Conservation (phyloP, 768 basidiomycete species). For the Rhizopogon salebrosus region DNA sequence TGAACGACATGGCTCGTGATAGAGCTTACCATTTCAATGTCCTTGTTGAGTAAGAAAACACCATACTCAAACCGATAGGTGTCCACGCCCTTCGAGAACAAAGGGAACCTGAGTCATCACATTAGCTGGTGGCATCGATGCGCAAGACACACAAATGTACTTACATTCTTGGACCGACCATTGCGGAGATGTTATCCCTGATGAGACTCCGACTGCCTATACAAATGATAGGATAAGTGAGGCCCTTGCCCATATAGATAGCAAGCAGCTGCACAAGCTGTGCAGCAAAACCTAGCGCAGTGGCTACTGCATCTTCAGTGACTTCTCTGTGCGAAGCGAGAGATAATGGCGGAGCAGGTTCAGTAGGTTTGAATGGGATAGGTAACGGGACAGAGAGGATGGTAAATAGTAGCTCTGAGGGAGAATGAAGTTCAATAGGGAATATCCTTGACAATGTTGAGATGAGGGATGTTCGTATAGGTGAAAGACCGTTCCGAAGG, state of each 20-base stretch:
- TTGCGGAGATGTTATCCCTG: conserved; percentile 87
- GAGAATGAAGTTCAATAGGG: conserved; percentile 82
- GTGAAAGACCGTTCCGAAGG: conserved; percentile 45
- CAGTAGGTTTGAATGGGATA: conserved; percentile 66
- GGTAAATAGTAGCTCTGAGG: conserved; percentile 84
- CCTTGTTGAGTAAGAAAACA: conserved; percentile 93
- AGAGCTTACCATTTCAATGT: conserved; percentile 80
- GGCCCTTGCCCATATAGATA: conserved; percentile 64
- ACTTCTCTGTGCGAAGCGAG: conserved; percentile 62
- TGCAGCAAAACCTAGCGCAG: conserved; percentile 86
- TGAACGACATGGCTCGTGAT: neutral
- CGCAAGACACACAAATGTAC: conserved; percentile 28
- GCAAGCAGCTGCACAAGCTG: conserved; percentile 82
- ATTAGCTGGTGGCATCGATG: conserved; percentile 8
- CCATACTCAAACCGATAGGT: conserved; percentile 97
- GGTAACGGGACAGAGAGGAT: conserved; percentile 88
- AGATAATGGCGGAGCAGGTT: conserved; percentile 80
- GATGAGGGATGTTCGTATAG: conserved; percentile 59
- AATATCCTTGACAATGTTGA: conserved; percentile 73
- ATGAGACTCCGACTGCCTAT: conserved; percentile 89
- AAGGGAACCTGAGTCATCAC: conserved; percentile 67
- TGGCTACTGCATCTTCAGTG: conserved; percentile 83
- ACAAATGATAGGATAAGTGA: conserved; percentile 88
- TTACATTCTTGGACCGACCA: conserved; percentile 93
- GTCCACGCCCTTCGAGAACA: conserved; percentile 93